Base-by-base conservation (phyloP, 1,284 basidiomycete species). In the Ceraceosorus guamensis region DNA sequence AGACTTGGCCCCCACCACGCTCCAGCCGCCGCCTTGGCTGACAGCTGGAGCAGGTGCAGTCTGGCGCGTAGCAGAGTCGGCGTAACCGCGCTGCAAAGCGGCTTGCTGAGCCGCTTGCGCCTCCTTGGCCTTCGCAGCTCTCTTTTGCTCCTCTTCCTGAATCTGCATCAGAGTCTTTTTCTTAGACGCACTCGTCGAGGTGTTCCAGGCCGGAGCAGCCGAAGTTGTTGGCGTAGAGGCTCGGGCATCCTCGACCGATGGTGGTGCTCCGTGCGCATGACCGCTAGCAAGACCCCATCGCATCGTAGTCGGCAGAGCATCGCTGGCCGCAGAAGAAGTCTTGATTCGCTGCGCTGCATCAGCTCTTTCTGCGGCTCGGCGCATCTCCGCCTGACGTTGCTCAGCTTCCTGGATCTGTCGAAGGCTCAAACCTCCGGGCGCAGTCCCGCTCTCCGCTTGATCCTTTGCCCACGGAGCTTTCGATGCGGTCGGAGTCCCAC, bases 111-210 rank as follows among this genome's bases (percentile, higher is more conserved):
- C 76, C 1, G 79, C 81, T 48, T 65, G 64, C 53, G 80, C 75
- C 73, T 85, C 86, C 81, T 89, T 91, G 63, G 86, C 82, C 63
- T 80, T 83, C 78, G 35, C 41, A 3, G 66, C 63, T 1, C 64
- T 61, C 55, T 65, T 95, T 87, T 62, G 50, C 37, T 99, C 93
- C 71, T 98, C 93, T 76, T 97, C 91, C 76, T 96, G 90, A 48
- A 98, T 98, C 79, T 98, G 91, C 80, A 92, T 95, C 84, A 98
- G 87, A 2, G 89, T 89, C 82, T 92, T 96, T 80, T 91, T 93
- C 6, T 84, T 79, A 3, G 66, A 54, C 4, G 62, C 31, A 35
- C 32, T 6, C 37, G 35, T 30, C 3, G 60, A 60, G 14, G 57
- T 72, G 66, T 67, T 67, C 8, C 62, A 57, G 11, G 80, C 77